Base-by-base conservation (phyloP, 345 rosid species). In the Moricandia arvensis region DNA sequence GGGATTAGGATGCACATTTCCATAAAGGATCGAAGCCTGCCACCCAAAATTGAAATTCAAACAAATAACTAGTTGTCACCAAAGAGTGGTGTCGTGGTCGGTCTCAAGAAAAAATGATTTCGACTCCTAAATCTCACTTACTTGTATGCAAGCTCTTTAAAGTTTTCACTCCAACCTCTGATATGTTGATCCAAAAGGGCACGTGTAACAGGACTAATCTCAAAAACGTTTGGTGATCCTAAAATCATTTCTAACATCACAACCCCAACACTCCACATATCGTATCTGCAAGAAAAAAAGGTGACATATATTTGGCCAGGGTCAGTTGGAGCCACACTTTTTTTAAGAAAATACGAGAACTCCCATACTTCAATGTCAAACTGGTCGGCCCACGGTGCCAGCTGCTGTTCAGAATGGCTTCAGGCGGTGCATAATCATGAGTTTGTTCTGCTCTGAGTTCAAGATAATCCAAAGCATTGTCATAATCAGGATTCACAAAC, bases 181-280 rank as follows among this genome's bases (percentile, higher is more conserved):
- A 94, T 81, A 81, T 91, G 91, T 67, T 74, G 93, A 83, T 94
- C 97, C 62, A 94, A 80, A 80, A 90, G 93, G 71, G 93, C 79
- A 37, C 85, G 90, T 3, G 98, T 91, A 16, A 82, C 72, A 67
- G 86, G 60, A 77, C 87, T 89, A 45, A 90, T 78, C 73, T 88
- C 97, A 76, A 94, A 94, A 70, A 91, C 93, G 78, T 90, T 84
- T 37, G 96, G 96, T 60, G 97, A 87, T 63, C 97, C 98, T 76
- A 94, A 83, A 24, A 94, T 87, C 88, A 94, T 75, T 86, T 94
- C 98, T 82, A 94, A 84, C 58, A 90, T 83, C 76, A 94, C 94
- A 72, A 91, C 98, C 68, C 96, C 97, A 69, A 91, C 93, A 70
- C 98, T 87, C 98, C 98, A 93, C 93, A 91, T 88, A 77, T 93